Conservation (phyloP, 2,329 filamentous ascomycete species). For the Eurotiales sp. region DNA sequence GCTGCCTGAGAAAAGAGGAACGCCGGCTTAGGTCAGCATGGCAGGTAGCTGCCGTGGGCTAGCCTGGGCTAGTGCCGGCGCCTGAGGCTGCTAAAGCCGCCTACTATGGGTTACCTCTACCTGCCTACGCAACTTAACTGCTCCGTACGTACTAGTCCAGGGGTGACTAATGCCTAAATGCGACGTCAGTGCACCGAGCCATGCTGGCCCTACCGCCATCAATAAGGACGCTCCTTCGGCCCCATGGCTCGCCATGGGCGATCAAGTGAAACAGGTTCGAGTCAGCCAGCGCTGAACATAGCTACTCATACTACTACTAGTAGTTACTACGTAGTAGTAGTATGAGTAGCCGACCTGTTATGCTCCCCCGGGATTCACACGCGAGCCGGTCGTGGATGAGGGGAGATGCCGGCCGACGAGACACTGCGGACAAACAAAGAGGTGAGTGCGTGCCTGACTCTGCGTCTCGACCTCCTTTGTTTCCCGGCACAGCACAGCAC, state of each 20-base stretch:
- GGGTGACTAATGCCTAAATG: constrained; percentile 1
- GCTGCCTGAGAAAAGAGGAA: background rate
- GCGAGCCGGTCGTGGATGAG: too few relatives aligned
- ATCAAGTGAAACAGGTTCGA: too few relatives aligned
- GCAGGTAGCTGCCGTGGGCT: background rate
- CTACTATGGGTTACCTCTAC: too few relatives aligned
- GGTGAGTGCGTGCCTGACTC: too few relatives aligned
- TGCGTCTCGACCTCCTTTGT: too few relatives aligned
- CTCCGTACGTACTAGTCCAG: background rate
- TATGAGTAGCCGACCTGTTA: background rate
- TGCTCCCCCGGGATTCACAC: too few relatives aligned
- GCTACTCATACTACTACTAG: too few relatives aligned
- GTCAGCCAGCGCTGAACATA: too few relatives aligned
- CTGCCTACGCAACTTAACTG: background rate
- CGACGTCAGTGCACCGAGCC: constrained; percentile 6
- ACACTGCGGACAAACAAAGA: too few relatives aligned
- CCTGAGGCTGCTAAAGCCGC: constrained; percentile 2
- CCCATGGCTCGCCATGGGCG: too few relatives aligned
- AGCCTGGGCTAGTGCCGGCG: background rate
- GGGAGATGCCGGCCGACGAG: too few relatives aligned
- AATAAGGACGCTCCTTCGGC: constrained; percentile 1
- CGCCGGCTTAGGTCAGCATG: background rate
- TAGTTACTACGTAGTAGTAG: background rate
- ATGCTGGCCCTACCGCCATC: background rate
- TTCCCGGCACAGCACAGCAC: too few relatives aligned